Conservation (phyloP, 2,329 filamentous ascomycete species). For the Chalara sp. region DNA sequence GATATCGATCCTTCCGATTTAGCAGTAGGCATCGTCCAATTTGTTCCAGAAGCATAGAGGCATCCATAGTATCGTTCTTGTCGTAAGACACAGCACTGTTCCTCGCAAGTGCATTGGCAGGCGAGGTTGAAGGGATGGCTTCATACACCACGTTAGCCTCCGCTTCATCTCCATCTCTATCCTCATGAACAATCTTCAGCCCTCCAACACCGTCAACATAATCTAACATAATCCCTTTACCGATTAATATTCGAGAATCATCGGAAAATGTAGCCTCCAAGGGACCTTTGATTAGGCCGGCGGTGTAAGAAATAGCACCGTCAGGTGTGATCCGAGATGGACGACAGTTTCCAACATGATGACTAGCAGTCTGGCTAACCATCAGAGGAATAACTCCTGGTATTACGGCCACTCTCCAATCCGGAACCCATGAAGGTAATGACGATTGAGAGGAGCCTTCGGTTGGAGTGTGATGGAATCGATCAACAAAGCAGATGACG, state of each 20-base stretch:
- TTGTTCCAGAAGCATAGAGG: neutral
- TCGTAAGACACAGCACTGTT: neutral
- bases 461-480: too few relatives aligned
- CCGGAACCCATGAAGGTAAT: too few relatives aligned
- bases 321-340: neutral
- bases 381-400: too few relatives aligned
- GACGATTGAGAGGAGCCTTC: too few relatives aligned
- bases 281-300: neutral
- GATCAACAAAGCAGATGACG: slow-evolving; percentile 11
- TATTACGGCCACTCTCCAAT: too few relatives aligned
- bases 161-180: neutral
- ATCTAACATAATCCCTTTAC: slow-evolving; percentile 7
- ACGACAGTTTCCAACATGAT: slow-evolving; percentile 7
- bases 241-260: slow-evolving; percentile 2
- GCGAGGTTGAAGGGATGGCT: neutral
- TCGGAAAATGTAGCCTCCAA: slow-evolving; percentile 1
- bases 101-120: neutral
- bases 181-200: slow-evolving; percentile 2
- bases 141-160: neutral
- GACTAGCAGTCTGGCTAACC: too few relatives aligned
- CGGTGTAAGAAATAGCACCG: neutral
- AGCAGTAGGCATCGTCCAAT: slow-evolving; percentile 5
- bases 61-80: neutral
- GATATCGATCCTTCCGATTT: slow-evolving; percentile 8
- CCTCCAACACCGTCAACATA: slow-evolving; percentile 10